Evolutionary conservation across 345 rosid species (phyloP), one percentile per base, ranked within the genome.

Genomic region (Bruguiera gymnorhiza): DNA sequence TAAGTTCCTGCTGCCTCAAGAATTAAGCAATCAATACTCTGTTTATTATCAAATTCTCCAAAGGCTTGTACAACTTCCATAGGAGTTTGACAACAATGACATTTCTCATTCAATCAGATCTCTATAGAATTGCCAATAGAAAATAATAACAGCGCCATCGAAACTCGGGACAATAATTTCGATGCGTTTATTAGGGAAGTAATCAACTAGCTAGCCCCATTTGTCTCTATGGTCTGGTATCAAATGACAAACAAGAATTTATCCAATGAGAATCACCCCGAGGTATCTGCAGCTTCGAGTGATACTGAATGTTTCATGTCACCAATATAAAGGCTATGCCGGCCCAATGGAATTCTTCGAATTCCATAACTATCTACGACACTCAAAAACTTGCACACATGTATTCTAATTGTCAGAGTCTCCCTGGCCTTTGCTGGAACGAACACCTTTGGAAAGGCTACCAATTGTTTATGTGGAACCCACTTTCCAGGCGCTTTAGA

Each of bases 321-420:
- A 20, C 97, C 98, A 63, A 93, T 86, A 37, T 84, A 89, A 70
- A 93, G 83, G 60, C 70, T 69, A 65, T 93, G 96, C 51, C 79
- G 89, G 4, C 98, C 98, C 73, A 89, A 73, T 31, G 96, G 96
- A 71, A 93, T 85, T 78, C 96, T 89, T 82, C 96, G 85, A 77
- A 80, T 80, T 30, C 98, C 98, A 27, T 83, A 81, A 15, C 75
- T 64, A 76, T 93, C 98, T 62, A 91, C 96, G 19, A 91, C 94
- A 69, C 98, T 93, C 39, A 93, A 37, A 58, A 61, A 79, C 88
- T 91, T 89, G 85, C 98, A 93, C 58, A 91, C 96, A 60, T 93
- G 94, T 53, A 93, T 87, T 48, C 83, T 80, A 37, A 93, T 76
- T 21, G 73, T 74, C 32, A 89, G 89, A 60, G 88, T 77, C 59